These are phyloP conservation scores for Fusarium chuoi DNA, from an alignment of 2,329 filamentous ascomycete species.

Conservation along the genomic window DNA sequence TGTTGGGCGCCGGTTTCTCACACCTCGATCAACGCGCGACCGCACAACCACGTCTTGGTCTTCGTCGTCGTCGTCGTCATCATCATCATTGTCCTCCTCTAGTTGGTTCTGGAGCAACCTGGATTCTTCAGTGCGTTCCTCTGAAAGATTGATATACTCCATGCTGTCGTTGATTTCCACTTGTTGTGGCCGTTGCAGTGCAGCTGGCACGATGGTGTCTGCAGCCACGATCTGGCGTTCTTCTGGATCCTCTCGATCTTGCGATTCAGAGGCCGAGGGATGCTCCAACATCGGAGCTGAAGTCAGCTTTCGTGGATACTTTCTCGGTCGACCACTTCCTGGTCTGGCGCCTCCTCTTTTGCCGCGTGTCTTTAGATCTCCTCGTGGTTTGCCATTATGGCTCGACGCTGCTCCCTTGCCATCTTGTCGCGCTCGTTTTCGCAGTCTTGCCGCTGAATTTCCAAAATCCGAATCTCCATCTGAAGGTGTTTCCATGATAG, in stretches of 20 bases:
- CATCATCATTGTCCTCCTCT: conserved; percentile 44
- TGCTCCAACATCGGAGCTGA: conserved; percentile 1
- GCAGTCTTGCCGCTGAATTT: conserved; percentile 38
- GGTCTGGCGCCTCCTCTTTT: conserved; percentile 53
- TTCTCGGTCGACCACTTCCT: conserved; percentile 53
- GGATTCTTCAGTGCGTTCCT: conserved; percentile 38
- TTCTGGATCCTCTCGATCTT: conserved; percentile 13
- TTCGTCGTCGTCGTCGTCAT: conserved; percentile 41
- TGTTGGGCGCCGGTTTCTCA: conserved; percentile 48
- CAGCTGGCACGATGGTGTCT: conserved; percentile 20
- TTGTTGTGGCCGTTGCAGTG: background rate
- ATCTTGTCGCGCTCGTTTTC: conserved; percentile 37
- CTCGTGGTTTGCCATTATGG: conserved; percentile 28
- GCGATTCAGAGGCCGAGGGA: conserved; percentile 3
- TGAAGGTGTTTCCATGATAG: conserved; percentile 38
- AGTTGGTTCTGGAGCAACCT: conserved; percentile 24
- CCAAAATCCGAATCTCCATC: conserved; percentile 41
- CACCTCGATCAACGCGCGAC: conserved; percentile 37
- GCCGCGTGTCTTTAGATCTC: conserved; percentile 46
- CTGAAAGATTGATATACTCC: conserved; percentile 47
- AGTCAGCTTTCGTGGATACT: conserved; percentile 47
- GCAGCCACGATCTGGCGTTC: conserved; percentile 25
- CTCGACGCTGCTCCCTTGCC: conserved; percentile 19
- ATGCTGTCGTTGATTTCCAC: conserved; percentile 22
- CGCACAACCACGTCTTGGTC: conserved; percentile 48